phyloP scores from a whole-genome alignment of 306 rosid species.

The Gynostemma pentaphyllum region DNA sequence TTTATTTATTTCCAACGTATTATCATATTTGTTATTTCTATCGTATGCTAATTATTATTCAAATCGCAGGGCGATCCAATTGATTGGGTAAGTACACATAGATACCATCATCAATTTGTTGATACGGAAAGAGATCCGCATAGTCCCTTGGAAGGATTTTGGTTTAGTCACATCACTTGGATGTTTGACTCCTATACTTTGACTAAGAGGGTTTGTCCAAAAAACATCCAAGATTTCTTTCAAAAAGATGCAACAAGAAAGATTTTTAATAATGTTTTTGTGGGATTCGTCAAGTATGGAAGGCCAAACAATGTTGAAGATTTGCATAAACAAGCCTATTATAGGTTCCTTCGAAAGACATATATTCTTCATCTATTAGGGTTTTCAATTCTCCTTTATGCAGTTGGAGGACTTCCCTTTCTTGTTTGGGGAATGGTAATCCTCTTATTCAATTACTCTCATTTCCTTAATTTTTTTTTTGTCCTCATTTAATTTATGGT shows the following conservation, averaged over 20 bases:
- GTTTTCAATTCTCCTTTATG: slow-evolving; percentile 41
- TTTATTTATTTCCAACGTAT: too few relatives aligned
- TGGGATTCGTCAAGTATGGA: slow-evolving; percentile 53
- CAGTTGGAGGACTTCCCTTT: slow-evolving; percentile 55
- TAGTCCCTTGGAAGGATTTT: slow-evolving; percentile 79
- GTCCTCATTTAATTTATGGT: neutral
- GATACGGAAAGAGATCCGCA: slow-evolving; percentile 91
- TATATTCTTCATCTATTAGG: slow-evolving; percentile 47
- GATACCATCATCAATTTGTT: slow-evolving; percentile 85
- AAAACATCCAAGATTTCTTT: neutral
- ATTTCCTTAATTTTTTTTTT: neutral
- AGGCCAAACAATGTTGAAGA: slow-evolving; percentile 59
- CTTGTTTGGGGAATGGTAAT: slow-evolving; percentile 72
- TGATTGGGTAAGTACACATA: slow-evolving; percentile 92
- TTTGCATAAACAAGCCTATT: slow-evolving; percentile 44
- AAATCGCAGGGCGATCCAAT: slow-evolving; percentile 62
- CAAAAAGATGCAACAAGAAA: too few relatives aligned
- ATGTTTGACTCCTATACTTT: slow-evolving; percentile 51
- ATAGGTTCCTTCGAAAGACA: slow-evolving; percentile 42
- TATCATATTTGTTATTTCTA: too few relatives aligned
- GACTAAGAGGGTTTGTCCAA: slow-evolving; percentile 34
- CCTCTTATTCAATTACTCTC: too few relatives aligned
- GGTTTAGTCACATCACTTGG: slow-evolving; percentile 86
- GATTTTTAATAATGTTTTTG: neutral
- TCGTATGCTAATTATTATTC: too few relatives aligned